Evolutionary conservation across 1,139 yeast species (phyloP), one percentile per base, ranked within the genome.

Genomic region (Yamadazyma kanchanaburiensis): DNA sequence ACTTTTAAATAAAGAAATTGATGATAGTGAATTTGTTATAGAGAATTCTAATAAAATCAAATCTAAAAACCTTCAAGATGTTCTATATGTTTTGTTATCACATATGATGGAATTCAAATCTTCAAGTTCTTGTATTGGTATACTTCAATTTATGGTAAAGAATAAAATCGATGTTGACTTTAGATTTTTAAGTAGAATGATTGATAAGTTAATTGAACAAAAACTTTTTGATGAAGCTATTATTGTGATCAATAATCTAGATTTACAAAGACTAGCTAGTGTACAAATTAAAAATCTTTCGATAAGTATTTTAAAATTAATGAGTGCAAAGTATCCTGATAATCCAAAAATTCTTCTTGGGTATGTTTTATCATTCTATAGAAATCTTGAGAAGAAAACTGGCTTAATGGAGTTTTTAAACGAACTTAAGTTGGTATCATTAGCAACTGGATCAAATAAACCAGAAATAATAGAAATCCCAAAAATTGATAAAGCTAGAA

Each of bases 41-140:
- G 37, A 33, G 14, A 27, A 36, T 20, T 11, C 44, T 7, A 55
- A 51, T 21, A 34, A 53, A 3, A 37, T 34, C 3, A 37, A 53
- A 9, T 34, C 39, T 2, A 40, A 45, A 6, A 59, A 60, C 31
- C 46, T 60, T 2, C 61, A 55, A 28, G 37, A 46, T 1, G 49
- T 67, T 6, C 46, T 66, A 1, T 46, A 50, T 21, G 44, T 52
- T 3, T 44, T 63, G 6, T 42, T 65, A 25, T 42, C 48, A 15
- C 59, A 65, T 36, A 53, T 64, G 14, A 64, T 66, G 63, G 48
- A 46, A 5, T 65, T 64, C 41, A 64, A 63, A 36, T 68, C 68
- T 1, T 51, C 62, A 0, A 48, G 52, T 12, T 52, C 52, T 22
- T 60, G 68, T 33, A 40, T 57, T 4, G 53, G 53, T 15, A 58